Percentiles rank a stretch among this genome's conserved stretches.
Conservation (phyloP, 2,329 filamentous ascomycete genomes). For the Fusarium keratoplasticum region DNA sequence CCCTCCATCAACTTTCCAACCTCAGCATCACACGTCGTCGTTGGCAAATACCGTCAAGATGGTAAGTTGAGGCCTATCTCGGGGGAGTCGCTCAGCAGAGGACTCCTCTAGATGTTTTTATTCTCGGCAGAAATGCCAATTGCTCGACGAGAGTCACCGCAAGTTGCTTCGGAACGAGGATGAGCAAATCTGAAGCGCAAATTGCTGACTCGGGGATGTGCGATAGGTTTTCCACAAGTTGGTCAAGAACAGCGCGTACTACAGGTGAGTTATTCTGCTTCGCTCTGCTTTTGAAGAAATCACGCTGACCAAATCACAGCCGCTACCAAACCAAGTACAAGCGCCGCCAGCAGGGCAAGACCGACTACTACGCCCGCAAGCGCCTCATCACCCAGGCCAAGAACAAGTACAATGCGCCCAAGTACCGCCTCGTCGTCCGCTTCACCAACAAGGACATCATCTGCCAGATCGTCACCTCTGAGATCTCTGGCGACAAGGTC, state of each 20-base stretch:
- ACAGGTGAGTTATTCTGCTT: constrained; percentile 75
- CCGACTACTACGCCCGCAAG: constrained; percentile 99
- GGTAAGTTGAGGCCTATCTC: constrained; percentile 69
- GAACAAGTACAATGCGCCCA: constrained; percentile 99
- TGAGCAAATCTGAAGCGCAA: constrained; percentile 89
- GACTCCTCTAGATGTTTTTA: constrained; percentile 40
- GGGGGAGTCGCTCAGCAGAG: constrained; percentile 27
- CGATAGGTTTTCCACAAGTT: constrained; percentile 89
- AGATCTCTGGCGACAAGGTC: constrained; percentile 98
- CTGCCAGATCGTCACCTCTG: constrained; percentile 95
- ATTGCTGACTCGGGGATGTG: constrained; percentile 95
- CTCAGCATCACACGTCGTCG: constrained; percentile 53
- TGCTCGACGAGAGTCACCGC: constrained; percentile 79
- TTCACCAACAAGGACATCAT: constrained; percentile 99
- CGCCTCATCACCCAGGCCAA: constrained; percentile 99
- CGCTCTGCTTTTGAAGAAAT: background rate
- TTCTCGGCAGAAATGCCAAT: constrained; percentile 58
- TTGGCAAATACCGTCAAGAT: constrained; percentile 72
- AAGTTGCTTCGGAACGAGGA: constrained; percentile 95
- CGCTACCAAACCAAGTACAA: constrained; percentile 99
- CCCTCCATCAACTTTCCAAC: constrained; percentile 49
- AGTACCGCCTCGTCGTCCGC: constrained; percentile 99
- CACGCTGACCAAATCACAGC: constrained; percentile 62
- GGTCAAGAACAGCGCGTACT: constrained; percentile 98
- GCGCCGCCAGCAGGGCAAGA: constrained; percentile 95